Base-by-base conservation (phyloP, 169 alveolate genomes). In the Plasmodium inui region DNA sequence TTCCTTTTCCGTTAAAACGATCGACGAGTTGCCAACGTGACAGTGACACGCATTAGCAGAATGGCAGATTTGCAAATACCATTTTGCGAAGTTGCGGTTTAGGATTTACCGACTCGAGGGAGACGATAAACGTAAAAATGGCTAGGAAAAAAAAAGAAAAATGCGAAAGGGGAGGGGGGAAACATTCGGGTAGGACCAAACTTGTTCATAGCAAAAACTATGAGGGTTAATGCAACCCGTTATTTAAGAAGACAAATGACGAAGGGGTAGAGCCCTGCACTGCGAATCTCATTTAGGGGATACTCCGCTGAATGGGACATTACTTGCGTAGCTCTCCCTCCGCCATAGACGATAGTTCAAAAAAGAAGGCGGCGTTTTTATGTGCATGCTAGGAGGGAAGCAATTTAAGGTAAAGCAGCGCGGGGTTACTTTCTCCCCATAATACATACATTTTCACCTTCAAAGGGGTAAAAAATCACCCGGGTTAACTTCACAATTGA, bases 1-100 rank as follows among this genome's bases (percentile, higher is more conserved):
- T 67, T 7, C n/a, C 37, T 26, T 67, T 22, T 67, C 76, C 9
- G n/a, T 19, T 22, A 67, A 67, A 67, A 67, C 76, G 30, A 67
- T 22, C 32, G 14, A 67, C 76, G 76, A 19, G 76, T 67, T 67
- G 76, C 76, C 76, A 67, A 67, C 76, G 37, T 26, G 76, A 67
- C 37, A 67, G 7, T 67, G 76, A 8, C 30, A 67, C 41, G 9
- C 41, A 22, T 67, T 26, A 67, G 12, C 76, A 67, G 17, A 67
- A 26, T 26, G 37, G 5, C 17, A 67, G 14, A 26, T 67, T 67
- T n/a, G 41, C 37, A 67, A 67, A 67, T 7, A 2, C 37, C 37
- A 26, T 67, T 28, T 28, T 67, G 30, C n/a, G 9, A 67, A 67
- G n/a, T 67, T 67, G 76, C 61, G 2, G 61, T 50, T 67, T 67